A percentile compares a stretch with the other conserved stretches of the same genome.
Conservation (phyloP, 352 stramenopile species). For the Globisporangium heterothallicum region DNA sequence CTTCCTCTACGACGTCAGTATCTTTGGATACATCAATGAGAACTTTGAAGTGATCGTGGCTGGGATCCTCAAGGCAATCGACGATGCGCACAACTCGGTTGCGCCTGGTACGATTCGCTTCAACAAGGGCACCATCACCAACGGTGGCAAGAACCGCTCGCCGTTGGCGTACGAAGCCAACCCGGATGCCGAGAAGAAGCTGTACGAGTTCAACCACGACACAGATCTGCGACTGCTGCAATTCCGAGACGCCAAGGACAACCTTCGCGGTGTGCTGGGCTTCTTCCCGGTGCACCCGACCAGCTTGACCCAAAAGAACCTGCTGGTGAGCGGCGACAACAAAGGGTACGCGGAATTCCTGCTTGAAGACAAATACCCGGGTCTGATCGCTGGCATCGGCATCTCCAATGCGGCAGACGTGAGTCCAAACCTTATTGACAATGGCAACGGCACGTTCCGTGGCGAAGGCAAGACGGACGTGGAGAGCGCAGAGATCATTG, state of each 20-base stretch:
- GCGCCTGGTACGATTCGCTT: slow-evolving; percentile 32
- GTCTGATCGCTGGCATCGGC: slow-evolving; percentile 24
- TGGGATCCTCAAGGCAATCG: slow-evolving; percentile 58
- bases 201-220: slow-evolving; percentile 56
- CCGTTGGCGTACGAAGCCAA: slow-evolving; percentile 66
- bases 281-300: slow-evolving; percentile 74
- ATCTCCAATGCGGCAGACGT: slow-evolving; percentile 37
- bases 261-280: slow-evolving; percentile 44
- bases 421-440: slow-evolving; percentile 36
- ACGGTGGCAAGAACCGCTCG: slow-evolving; percentile 57
- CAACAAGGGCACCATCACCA: slow-evolving; percentile 19
- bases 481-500: slow-evolving; percentile 35
- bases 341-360: slow-evolving; percentile 49
- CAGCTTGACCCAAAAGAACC: slow-evolving; percentile 62
- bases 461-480: slow-evolving; percentile 28
- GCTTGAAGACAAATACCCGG: slow-evolving; percentile 22
- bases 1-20: slow-evolving; percentile 51
- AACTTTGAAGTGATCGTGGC: slow-evolving; percentile 59
- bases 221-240: slow-evolving; percentile 56
- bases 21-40: slow-evolving; percentile 31
- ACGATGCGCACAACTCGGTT: slow-evolving; percentile 43
- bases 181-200: slow-evolving; percentile 39
- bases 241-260: slow-evolving; percentile 30
- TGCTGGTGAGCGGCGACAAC: slow-evolving; percentile 73
- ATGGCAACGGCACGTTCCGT: slow-evolving; percentile 31